Evolutionary conservation across 208 protist species (phyloP).

Genomic region (Leishmania gerbilli): DNA sequence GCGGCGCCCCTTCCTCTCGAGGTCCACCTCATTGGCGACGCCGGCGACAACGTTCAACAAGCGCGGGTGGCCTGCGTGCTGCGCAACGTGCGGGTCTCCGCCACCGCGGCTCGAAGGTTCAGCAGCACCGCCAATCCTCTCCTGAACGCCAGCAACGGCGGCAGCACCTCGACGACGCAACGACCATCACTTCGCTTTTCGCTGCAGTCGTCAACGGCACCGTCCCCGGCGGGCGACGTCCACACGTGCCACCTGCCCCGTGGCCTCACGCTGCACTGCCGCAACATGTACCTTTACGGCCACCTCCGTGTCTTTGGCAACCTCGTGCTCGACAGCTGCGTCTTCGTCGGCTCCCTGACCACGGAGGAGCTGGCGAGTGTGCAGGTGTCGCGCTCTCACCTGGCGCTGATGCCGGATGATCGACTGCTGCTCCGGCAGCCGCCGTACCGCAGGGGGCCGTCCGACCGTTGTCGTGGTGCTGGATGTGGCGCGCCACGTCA

Average conservation of each 20-base stretch:
- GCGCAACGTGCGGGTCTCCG: slow-evolving; percentile 30
- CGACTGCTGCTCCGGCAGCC: slow-evolving; percentile 21
- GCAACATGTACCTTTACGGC: slow-evolving; percentile 53
- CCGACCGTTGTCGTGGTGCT: background rate
- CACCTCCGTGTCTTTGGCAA: slow-evolving; percentile 57
- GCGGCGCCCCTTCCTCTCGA: slow-evolving; percentile 7
- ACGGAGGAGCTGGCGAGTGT: slow-evolving; percentile 51
- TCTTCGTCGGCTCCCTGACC: slow-evolving; percentile 52
- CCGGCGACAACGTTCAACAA: background rate
- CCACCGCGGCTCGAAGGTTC: background rate
- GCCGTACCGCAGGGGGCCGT: background rate
- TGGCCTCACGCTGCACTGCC: slow-evolving; percentile 45
- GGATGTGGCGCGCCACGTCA: background rate
- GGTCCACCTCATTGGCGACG: slow-evolving; percentile 20
- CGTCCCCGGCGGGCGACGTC: slow-evolving; percentile 21
- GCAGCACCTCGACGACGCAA: background rate
- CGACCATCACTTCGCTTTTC: slow-evolving; percentile 17
- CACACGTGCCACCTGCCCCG: slow-evolving; percentile 40
- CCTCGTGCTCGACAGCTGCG: slow-evolving; percentile 58
- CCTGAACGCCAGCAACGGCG: too few relatives aligned
- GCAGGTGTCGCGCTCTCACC: slow-evolving; percentile 28
- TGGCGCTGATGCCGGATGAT: slow-evolving; percentile 47
- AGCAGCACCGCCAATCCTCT: background rate
- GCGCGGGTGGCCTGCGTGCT: slow-evolving; percentile 25
- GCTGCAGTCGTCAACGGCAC: slow-evolving; percentile 25